Conservation (phyloP, 2,329 filamentous ascomycete genomes). For the Talaromyces sp. region DNA sequence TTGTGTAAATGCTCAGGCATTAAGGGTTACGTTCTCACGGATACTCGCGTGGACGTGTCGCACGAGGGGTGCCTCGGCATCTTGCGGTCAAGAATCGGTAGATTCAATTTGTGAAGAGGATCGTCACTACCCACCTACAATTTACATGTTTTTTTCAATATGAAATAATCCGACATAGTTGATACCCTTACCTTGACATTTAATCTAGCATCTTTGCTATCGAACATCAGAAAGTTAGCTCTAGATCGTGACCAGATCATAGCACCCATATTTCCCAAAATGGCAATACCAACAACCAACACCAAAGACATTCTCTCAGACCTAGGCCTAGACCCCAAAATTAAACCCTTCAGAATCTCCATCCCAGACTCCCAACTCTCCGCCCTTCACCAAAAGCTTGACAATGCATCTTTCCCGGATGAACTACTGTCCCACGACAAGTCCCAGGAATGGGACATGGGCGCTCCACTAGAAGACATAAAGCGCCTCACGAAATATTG, state of each 20-base stretch:
- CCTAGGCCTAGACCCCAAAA: not conserved
- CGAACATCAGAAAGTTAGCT: not conserved
- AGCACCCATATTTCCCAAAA: not conserved
- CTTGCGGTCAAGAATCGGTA: not conserved
- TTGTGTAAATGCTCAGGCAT: not conserved
- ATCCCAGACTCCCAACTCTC: conserved; percentile 53
- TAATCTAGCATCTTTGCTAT: not conserved
- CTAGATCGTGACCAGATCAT: not conserved
- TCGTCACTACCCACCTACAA: not conserved
- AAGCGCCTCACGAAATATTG: conserved; percentile 59
- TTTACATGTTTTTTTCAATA: not conserved
- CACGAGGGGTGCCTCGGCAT: not conserved
- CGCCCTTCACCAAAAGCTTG: conserved; percentile 56
- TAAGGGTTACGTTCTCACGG: not conserved
- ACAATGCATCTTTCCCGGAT: conserved; percentile 54
- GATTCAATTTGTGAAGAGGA: not conserved
- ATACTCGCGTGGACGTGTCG: not conserved
- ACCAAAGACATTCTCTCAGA: not conserved
- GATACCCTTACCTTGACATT: no score
- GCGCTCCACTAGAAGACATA: conserved; percentile 56
- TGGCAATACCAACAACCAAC: not conserved
- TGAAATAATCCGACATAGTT: no score
- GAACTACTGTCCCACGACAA: conserved; percentile 49
- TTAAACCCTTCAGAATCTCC: conserved; percentile 47
- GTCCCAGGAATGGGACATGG: conserved; percentile 49